Evolutionary conservation across 2,329 filamentous ascomycete genomes (phyloP), one percentile per base, ranked within the genome.

Genomic region (Sclerotinia nivalis): DNA sequence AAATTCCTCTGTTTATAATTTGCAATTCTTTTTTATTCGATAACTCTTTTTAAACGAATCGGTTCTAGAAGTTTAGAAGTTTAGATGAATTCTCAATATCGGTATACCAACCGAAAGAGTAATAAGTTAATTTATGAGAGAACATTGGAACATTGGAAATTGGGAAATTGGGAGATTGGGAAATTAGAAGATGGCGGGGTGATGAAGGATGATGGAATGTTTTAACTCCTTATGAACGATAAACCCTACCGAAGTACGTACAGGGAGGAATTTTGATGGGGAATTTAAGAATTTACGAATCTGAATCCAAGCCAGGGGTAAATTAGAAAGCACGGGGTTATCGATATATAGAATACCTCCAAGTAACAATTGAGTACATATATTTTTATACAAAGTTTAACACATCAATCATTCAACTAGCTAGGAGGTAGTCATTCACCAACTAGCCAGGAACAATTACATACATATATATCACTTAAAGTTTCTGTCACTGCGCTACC

Each of bases 281-380:
- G 37, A 50, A 25, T 37, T 50, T 18, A 12, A 49, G 28, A 22
- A 55, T 43, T 43, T 6, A 43, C 13, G 40, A 18, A 49, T 49
- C 12, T 50, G 31, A 34, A 50, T 62, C 22, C 45, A 62, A 62
- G 60, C 60, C 60, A 62, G 60, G 60, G 60, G 60, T 62, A 62
- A 62, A 47, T 45, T 43, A n/a, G 37, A 59, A 59, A 43, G 20
- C 9, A 37, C 10, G 2, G 22, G 22, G 20, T 56, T 55, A 37
- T 31, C 20, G 20, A 37, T 10, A 31, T 7, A 18, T n/a, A 20
- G 43, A 40, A 56, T 37, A 34, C 8, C 18, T 12, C 6, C 22
- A 34, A 31, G 55, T 4, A 25, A 40, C 9, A 28, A 20, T 56
- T 56, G n/a, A 18, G 54, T 56, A 56, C 20, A 37, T 54, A 25